Base-by-base conservation (phyloP, 331 rosid genomes). In the Rosa hybrid region DNA sequence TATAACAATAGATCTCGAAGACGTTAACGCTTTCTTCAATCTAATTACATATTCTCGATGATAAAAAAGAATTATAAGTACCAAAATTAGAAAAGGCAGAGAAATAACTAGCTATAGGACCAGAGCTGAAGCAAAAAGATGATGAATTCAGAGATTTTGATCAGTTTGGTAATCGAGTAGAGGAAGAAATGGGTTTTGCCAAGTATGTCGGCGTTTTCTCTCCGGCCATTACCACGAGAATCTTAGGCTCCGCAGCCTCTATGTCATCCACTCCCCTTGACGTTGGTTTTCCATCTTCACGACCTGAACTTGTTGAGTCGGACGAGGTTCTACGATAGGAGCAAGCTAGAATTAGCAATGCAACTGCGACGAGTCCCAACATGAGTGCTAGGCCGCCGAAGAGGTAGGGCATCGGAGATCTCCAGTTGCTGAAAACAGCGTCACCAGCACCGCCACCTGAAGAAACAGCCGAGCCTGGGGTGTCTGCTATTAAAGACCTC, bases 201-300 rank as follows among this genome's bases (percentile, higher is more conserved):
- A 94, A 77, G 86, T 69, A 89, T 1, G 94, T 90, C 20, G 98
- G 97, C 34, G 67, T 81, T 49, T 82, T 63, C 70, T 94, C 88
- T 1, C 98, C 98, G 6, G 98, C 97, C 97, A 94, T 92, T 0
- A 94, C 84, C 39, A 92, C 98, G 57, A 94, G 90, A 25, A 91
- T 74, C 74, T 81, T 89, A 0, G 94, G 88, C 53, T 91, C 88
- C 12, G 63, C 84, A 20, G 42, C 44, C 39, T 38, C 78, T 62
- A 63, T 53, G 48, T 76, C 72, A 18, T 41, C 75, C 25, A 7
- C 70, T 53, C 49, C 75, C 6, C 78, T 80, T 56, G 56, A 42
- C 8, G 71, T 48, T 34, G 81, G 53, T 69, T 89, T 83, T 62
- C 77, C 82, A 14, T 85, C 77, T 25, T 77, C 80, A 21, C 54